Conservation (phyloP, 257 asterid genomes). For the Solanum appendiculatum region DNA sequence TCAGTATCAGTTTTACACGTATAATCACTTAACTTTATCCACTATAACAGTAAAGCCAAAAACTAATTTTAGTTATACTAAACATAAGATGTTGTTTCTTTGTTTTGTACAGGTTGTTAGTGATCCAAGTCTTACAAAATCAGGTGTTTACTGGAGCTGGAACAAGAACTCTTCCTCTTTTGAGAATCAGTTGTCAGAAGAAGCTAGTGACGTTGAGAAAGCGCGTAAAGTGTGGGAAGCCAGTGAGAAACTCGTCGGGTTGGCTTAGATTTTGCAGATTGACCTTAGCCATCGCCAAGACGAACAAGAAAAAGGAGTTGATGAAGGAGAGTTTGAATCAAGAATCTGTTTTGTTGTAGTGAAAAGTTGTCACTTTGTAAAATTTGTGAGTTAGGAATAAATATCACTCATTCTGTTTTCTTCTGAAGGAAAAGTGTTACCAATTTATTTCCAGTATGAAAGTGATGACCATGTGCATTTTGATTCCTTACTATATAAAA, state of each 20-base stretch:
- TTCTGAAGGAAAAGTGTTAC: neutral
- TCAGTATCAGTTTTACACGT: neutral
- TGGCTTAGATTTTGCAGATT: conserved; percentile 18
- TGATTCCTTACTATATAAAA: neutral
- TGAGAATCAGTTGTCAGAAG: conserved; percentile 77
- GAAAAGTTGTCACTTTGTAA: neutral
- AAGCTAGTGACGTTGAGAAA: conserved; percentile 72
- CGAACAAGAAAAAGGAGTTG: neutral
- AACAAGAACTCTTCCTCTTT: conserved; percentile 84
- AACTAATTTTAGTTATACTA: neutral
- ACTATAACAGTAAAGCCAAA: neutral
- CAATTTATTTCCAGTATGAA: neutral
- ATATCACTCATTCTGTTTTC: neutral
- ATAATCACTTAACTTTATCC: neutral
- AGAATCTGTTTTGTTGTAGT: neutral
- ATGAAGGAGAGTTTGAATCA: neutral
- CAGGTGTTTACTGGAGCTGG: conserved; percentile 99
- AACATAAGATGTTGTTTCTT: neutral
- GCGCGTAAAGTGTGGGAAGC: conserved; percentile 87
- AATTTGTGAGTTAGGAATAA: neutral
- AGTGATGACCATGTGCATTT: no score
- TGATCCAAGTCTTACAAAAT: conserved; percentile 88
- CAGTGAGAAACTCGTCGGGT: conserved; percentile 86
- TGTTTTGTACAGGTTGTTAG: conserved; percentile 53
- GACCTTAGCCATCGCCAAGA: neutral